Percentiles rank a stretch among this genome's conserved stretches.
phyloP scores from a whole-genome alignment of 2,329 filamentous ascomycete species.

The Coniella lustricola region DNA sequence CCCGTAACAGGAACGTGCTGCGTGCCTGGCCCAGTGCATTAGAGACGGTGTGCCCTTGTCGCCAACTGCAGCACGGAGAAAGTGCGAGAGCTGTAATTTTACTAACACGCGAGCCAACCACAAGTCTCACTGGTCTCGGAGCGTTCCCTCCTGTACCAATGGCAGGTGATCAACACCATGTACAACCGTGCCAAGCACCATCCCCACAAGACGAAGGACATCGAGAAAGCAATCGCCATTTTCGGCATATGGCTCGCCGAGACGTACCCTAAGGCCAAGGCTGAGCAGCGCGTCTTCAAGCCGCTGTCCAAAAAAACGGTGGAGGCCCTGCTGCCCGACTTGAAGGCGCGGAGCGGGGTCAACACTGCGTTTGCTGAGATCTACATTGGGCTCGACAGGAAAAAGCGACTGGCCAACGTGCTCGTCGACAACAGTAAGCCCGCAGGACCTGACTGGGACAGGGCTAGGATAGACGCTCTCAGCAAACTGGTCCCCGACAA shows the following conservation, averaged over 20 bases:
- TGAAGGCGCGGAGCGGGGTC: conserved; percentile 7
- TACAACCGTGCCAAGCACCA: conserved; percentile 17
- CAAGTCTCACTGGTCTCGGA: conserved; percentile 11
- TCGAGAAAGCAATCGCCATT: conserved; percentile 12
- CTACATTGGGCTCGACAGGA: conserved; percentile 10
- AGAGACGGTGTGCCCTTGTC: background rate
- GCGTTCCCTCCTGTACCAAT: conserved; percentile 11
- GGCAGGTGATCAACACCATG: conserved; percentile 16
- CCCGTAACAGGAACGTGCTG: background rate
- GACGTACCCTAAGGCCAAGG: conserved; percentile 10
- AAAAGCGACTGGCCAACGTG: conserved; percentile 14
- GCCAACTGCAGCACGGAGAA: no score
- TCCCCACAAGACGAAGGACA: conserved; percentile 14
- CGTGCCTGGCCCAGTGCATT: no score
- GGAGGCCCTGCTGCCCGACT: conserved; percentile 8
- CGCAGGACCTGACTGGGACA: conserved; percentile 14
- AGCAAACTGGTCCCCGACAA: conserved; percentile 7
- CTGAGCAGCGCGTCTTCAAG: conserved; percentile 13
- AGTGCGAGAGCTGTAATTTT: background rate
- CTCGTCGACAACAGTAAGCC: conserved; percentile 12
- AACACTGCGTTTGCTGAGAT: conserved; percentile 13
- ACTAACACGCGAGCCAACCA: background rate
- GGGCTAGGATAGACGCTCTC: conserved; percentile 8
- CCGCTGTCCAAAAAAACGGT: conserved; percentile 13
- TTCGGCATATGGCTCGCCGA: conserved; percentile 13